Percentiles rank a stretch among this genome's conserved stretches.
phyloP scores from a whole-genome alignment of 1,284 basidiomycete species.

The Ustilago loliicola region DNA sequence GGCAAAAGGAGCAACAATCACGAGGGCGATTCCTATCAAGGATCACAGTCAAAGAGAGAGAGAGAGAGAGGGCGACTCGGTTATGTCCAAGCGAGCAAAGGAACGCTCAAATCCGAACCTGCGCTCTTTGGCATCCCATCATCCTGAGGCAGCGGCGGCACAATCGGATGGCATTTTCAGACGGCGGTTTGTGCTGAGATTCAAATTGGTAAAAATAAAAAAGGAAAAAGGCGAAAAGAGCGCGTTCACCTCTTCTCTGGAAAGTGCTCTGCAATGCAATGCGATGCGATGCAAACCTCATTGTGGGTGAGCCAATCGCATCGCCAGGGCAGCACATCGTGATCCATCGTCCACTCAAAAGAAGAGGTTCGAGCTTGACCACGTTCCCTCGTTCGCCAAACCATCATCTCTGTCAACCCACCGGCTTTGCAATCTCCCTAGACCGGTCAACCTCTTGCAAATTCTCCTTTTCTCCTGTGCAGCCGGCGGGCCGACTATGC shows the following conservation, averaged over 20 bases:
- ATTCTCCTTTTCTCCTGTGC: constrained; percentile 11
- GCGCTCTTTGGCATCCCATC: background rate
- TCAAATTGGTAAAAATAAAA: too few relatives aligned
- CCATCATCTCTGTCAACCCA: constrained; percentile 15
- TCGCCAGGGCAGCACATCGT: background rate
- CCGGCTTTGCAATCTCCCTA: background rate
- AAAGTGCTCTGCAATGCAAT: constrained; percentile 23
- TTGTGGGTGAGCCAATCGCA: constrained; percentile 17
- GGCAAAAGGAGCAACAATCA: constrained; percentile 4
- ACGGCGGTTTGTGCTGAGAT: background rate
- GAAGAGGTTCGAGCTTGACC: constrained; percentile 9
- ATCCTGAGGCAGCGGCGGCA: constrained; percentile 5
- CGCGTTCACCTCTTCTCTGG: background rate
- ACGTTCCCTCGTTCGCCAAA: constrained; percentile 34
- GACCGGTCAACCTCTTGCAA: background rate
- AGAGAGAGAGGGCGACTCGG: constrained; percentile 15
- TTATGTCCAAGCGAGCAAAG: constrained; percentile 37
- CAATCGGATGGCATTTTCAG: background rate
- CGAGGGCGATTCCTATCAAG: background rate
- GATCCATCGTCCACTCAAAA: background rate
- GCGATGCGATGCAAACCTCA: background rate
- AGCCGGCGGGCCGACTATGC: constrained; percentile 7
- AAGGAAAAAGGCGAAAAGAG: constrained; percentile 4
- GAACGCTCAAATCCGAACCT: constrained; percentile 27
- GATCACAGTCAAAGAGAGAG: constrained; percentile 2